A percentile compares a stretch with the other conserved stretches of the same genome.
phyloP scores from a whole-genome alignment of 331 rosid species.

The Quercus tomentella region DNA sequence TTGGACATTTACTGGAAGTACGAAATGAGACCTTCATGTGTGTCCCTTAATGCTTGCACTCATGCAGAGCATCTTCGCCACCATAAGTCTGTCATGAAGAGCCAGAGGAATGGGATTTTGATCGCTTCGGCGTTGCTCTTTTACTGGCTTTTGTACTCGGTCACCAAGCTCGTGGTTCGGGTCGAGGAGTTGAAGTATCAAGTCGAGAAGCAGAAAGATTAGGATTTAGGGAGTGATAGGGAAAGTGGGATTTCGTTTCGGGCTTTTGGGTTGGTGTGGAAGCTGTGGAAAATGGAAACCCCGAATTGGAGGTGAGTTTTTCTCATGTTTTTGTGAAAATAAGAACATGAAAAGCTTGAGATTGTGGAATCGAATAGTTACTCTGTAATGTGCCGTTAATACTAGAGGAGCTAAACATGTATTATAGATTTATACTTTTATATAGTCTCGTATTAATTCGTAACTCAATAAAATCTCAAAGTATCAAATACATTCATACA shows the following conservation, averaged over 20 bases:
- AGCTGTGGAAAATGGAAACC: background rate
- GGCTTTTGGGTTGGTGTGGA: too few species aligned
- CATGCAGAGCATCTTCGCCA: background rate
- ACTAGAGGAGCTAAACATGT: too few species aligned
- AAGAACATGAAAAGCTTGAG: too few species aligned
- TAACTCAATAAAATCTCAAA: too few species aligned
- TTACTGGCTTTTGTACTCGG: conserved; percentile 1
- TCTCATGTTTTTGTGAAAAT: too few species aligned
- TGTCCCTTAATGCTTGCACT: background rate
- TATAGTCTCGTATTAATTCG: too few species aligned
- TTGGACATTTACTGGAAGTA: conserved; percentile 9
- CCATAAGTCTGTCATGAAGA: conserved; percentile 1
- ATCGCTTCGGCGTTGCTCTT: background rate
- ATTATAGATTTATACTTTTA: too few species aligned
- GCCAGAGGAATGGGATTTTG: conserved; percentile 6
- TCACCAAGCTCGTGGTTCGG: background rate
- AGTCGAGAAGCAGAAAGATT: background rate
- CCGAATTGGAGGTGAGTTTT: background rate
- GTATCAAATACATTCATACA: too few species aligned
- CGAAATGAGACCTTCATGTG: background rate
- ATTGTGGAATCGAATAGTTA: too few species aligned
- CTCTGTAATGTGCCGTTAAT: too few species aligned
- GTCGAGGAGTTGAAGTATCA: background rate
- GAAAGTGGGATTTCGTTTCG: background rate
- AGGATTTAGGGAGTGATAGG: background rate